These are phyloP conservation scores for Cucumis melo DNA, from an alignment of 306 rosid genomes.

Conservation along the genomic window DNA sequence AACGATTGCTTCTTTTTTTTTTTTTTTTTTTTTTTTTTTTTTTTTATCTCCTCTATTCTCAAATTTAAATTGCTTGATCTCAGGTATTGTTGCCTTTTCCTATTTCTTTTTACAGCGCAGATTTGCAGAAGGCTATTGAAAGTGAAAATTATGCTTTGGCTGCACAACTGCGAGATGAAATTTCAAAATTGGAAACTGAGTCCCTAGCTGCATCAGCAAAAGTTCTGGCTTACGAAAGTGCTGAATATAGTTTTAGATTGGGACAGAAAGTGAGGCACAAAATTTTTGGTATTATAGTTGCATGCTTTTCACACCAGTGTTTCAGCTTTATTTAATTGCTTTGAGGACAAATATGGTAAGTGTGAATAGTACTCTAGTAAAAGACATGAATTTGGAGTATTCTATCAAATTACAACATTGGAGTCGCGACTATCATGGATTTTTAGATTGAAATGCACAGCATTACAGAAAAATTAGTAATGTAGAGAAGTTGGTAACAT, in stretches of 20 bases:
- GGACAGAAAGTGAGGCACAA: slow-evolving; percentile 86
- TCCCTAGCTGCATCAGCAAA: slow-evolving; percentile 75
- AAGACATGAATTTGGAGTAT: not conserved
- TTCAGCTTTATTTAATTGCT: slow-evolving; percentile 5
- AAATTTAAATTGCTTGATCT: not conserved
- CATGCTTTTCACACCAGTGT: slow-evolving; percentile 4
- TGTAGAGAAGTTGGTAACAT: not conserved
- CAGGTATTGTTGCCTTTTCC: not conserved
- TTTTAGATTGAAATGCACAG: not conserved
- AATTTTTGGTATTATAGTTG: slow-evolving; percentile 36
- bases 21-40: not conserved
- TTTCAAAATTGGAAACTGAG: slow-evolving; percentile 66
- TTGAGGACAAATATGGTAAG: not conserved
- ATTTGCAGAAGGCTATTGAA: slow-evolving; percentile 63
- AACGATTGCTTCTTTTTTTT: not conserved
- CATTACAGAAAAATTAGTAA: not conserved
- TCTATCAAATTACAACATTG: not conserved
- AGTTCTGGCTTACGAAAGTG: slow-evolving; percentile 71
- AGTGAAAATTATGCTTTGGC: slow-evolving; percentile 68
- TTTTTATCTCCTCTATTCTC: not conserved
- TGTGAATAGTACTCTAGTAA: not conserved
- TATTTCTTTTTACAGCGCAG: slow-evolving; percentile 46
- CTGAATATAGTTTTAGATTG: slow-evolving; percentile 62
- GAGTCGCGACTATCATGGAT: not conserved
- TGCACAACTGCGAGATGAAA: slow-evolving; percentile 59